Evolutionary conservation across 805 yeast genomes (phyloP), one percentile per base, ranked within the genome.

Genomic region (Phaffomyces opuntiae): DNA sequence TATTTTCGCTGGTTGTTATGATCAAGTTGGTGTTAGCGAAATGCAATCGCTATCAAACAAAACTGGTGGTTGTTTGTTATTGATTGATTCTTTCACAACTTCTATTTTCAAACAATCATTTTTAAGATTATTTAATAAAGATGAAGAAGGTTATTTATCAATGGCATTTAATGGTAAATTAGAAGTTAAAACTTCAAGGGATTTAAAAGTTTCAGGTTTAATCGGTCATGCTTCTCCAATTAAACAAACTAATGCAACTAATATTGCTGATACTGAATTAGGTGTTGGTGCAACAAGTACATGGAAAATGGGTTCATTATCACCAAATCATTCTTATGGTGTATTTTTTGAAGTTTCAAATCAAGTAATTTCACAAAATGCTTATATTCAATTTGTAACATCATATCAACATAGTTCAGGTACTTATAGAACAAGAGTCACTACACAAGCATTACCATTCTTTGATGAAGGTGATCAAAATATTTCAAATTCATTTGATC

Each of bases 361-460:
- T 43, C 67, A 65, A 39, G 60, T 53, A n/a, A 56, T 61, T 44
- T 54, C 64, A n/a, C 62, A 65, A 43, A 57, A 66, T 44, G 72
- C 76, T 19, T 75, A 70, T 56, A 78, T 87, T 44, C 99, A 93
- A 68, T 91, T 83, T 68, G 77, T 88, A 53, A 93, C 97, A 21
- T 83, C 82, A 57, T 93, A 93, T 68, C 95, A 93, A 70, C 98
- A 93, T 68, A 77, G 96, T n/a, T 82, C 90, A 27, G 99, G 99
- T 47, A 77, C 91, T 12, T 84, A 78, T 61, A 78, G 97, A 59
- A 71, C 87, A 49, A 79, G 97, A 56, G 97, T 93, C 33, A 91
- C 99, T 21, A 93, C 98, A 0, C 74, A 93, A 27, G 72, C 73
- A 14, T 72, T 80, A 40, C 74, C 78, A 45, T 73, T 77, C 38